Base-by-base conservation (phyloP, 169 alveolate genomes). In the Cardiosporidium cionae region DNA sequence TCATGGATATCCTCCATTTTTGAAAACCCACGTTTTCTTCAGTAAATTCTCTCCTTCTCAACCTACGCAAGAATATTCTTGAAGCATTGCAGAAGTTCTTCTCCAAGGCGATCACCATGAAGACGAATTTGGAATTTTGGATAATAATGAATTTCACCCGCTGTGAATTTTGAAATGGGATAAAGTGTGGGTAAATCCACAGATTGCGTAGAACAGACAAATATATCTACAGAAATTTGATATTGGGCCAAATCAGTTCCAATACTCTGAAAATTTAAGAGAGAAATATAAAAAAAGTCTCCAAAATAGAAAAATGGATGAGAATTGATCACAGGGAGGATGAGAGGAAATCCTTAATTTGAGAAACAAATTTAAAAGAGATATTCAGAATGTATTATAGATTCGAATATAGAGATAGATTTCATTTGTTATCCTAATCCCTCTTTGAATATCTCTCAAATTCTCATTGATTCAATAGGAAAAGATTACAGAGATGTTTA, bases 1-100 rank as follows among this genome's bases (percentile, higher is more conserved):
- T n/a, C n/a, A n/a, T n/a, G n/a, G n/a, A n/a, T n/a, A n/a, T n/a
- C n/a, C n/a, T n/a, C n/a, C n/a, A n/a, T n/a, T n/a, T n/a, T n/a
- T n/a, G n/a, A n/a, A n/a, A n/a, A n/a, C n/a, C n/a, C n/a, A n/a
- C n/a, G n/a, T n/a, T n/a, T n/a, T n/a, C n/a, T n/a, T n/a, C 73
- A 53, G 3, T 9, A 52, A 44, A 28, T 66, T 37, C 63, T 9
- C 77, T 31, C 52, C 7, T 16, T 62, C 27, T 22, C 34, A 3
- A 7, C 79, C 2, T 25, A 76, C 83, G 93, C 93, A 37, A 90
- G 89, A 53, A 81, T 87, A 37, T 96, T 84, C 2, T 92, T 89
- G 75, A 94, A 80, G 44, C 90, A 86, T 67, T 86, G 93, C 70
- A 84, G 74, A 35, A 94, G 81, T 77, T 94, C 98, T 69, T 84